phyloP scores from a whole-genome alignment of 2,329 filamentous ascomycete genomes.

The Alternaria viburni region DNA sequence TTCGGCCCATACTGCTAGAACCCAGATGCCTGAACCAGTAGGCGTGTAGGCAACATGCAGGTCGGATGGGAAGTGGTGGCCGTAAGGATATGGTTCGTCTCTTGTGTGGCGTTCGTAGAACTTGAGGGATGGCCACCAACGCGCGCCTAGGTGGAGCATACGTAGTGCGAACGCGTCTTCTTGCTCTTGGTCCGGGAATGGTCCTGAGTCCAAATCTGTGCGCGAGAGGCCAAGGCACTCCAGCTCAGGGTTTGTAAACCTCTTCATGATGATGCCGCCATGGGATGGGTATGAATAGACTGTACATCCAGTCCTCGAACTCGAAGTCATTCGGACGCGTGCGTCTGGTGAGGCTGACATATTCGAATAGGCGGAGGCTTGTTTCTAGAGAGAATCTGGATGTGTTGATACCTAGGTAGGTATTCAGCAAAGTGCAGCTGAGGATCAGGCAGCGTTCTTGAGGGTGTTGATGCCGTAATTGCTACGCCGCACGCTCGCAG shows the following conservation, averaged over 20 bases:
- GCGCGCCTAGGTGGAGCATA: background rate
- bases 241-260: background rate
- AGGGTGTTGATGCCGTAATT: background rate
- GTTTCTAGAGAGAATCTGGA: background rate
- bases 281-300: background rate
- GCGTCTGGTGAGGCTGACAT: background rate
- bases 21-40: accelerated
- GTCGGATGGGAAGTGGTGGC: background rate
- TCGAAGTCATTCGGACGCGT: background rate
- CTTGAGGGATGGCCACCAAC: background rate
- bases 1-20: background rate
- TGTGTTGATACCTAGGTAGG: background rate
- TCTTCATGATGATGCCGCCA: background rate
- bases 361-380: background rate
- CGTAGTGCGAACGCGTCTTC: background rate
- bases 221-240: background rate
- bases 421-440: background rate
- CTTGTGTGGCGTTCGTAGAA: background rate
- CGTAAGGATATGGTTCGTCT: background rate
- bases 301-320: background rate
- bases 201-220: background rate
- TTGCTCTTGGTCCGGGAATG: background rate
- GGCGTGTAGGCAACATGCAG: background rate
- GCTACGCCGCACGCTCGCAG: background rate
- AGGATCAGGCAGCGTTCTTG: background rate